Percentiles rank a stretch among this genome's conserved stretches.
Conservation (phyloP, 2,329 filamentous ascomycete genomes). For the Biscogniauxia marginata region DNA sequence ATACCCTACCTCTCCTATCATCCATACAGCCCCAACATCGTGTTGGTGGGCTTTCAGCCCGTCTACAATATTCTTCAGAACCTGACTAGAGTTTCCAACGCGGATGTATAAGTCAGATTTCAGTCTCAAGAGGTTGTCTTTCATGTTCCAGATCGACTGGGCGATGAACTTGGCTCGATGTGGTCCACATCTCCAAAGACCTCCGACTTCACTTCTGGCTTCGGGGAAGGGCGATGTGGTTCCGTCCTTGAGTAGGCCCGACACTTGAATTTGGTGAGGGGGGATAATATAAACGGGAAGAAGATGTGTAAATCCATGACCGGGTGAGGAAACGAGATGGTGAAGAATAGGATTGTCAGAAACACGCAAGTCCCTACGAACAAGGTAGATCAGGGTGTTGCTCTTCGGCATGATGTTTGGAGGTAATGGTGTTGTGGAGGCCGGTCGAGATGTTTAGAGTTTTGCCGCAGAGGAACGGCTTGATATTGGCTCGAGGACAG, state of each 20-base stretch:
- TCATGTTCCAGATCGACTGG: conserved; percentile 72
- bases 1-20: conserved; percentile 66
- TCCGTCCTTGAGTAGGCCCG: conserved; percentile 63
- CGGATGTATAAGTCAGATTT: conserved; percentile 63
- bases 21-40: conserved; percentile 67
- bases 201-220: conserved; percentile 62
- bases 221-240: conserved; percentile 64
- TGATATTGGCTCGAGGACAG: background rate
- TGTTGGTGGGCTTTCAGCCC: conserved; percentile 40
- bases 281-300: conserved; percentile 70
- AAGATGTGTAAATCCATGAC: conserved; percentile 63
- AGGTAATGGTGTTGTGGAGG: conserved; percentile 1
- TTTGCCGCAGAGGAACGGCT: conserved; percentile 4
- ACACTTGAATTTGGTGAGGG: conserved; percentile 70
- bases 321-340: conserved; percentile 45
- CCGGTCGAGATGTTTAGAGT: conserved; percentile 2
- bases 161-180: conserved; percentile 71
- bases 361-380: conserved; percentile 71
- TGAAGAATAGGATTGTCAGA: conserved; percentile 74
- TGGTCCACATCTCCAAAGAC: conserved; percentile 72
- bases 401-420: conserved; percentile 30
- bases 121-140: conserved; percentile 56
- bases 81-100: conserved; percentile 59
- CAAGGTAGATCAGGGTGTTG: conserved; percentile 66
- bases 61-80: conserved; percentile 57